phyloP scores from a whole-genome alignment of 768 basidiomycete genomes.

The Russula dissimulans region DNA sequence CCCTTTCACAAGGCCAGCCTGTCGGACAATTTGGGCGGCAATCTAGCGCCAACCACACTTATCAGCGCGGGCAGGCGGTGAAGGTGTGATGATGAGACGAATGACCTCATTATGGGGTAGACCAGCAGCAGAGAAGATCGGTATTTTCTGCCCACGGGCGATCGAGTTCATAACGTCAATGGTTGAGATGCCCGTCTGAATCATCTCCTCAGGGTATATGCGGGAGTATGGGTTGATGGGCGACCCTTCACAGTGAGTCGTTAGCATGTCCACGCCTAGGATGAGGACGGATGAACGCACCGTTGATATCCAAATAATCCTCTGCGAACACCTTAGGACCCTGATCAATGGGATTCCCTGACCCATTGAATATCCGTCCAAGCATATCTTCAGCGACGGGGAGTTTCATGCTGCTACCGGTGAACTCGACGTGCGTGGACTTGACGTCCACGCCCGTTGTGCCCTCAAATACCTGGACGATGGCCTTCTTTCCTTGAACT shows the following conservation, averaged over 20 bases:
- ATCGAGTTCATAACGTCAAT: slow-evolving; percentile 98
- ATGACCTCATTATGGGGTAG: slow-evolving; percentile 95
- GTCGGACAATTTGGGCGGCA: slow-evolving; percentile 99
- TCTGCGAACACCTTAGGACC: slow-evolving; percentile 99
- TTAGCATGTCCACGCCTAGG: not conserved
- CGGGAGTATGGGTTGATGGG: slow-evolving; percentile 97
- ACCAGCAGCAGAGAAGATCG: slow-evolving; percentile 98
- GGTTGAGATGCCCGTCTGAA: slow-evolving; percentile 99
- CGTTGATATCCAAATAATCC: slow-evolving; percentile 99
- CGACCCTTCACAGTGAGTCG: slow-evolving; percentile 48
- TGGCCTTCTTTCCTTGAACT: slow-evolving; percentile 96
- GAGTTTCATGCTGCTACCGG: slow-evolving; percentile 96
- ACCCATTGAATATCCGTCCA: slow-evolving; percentile 98
- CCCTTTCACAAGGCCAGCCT: slow-evolving; percentile 93
- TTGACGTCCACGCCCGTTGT: slow-evolving; percentile 97
- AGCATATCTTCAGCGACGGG: slow-evolving; percentile 99
- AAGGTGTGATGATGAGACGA: slow-evolving; percentile 28
- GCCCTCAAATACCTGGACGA: slow-evolving; percentile 98
- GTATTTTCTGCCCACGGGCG: slow-evolving; percentile 99
- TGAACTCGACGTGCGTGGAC: slow-evolving; percentile 95
- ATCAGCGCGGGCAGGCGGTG: slow-evolving; percentile 5
- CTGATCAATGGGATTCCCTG: slow-evolving; percentile 95
- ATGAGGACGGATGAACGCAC: slow-evolving; percentile 35
- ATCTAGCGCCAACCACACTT: slow-evolving; percentile 45
- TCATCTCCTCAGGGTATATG: slow-evolving; percentile 99